These are phyloP conservation scores for Asclepias syriaca DNA, from an alignment of 257 asterid genomes.

Conservation along the genomic window DNA sequence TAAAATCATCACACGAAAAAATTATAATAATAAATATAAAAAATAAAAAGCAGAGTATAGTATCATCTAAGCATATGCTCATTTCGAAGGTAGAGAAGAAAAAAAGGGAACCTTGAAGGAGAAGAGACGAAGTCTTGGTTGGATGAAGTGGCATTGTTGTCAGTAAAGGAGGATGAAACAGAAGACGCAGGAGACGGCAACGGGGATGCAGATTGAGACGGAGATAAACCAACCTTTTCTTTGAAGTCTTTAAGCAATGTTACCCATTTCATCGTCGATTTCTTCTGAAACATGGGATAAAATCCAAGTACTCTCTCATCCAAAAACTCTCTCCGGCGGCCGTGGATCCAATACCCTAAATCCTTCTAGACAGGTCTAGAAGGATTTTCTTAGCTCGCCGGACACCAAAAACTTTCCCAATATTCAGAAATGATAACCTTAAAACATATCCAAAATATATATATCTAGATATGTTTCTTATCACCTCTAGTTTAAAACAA, in stretches of 20 bases:
- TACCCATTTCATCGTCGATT: conserved; percentile 95
- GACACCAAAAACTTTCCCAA: conserved; percentile 3
- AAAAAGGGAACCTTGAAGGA: conserved; percentile 55
- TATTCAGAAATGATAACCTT: neutral
- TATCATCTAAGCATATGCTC: conserved; percentile 12
- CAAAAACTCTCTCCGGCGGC: conserved; percentile 33
- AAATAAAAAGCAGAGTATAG: neutral
- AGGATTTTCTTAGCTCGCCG: conserved; percentile 55
- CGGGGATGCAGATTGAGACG: conserved; percentile 48
- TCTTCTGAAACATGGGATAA: conserved; percentile 46
- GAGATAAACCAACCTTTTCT: conserved; percentile 91
- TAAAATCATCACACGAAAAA: neutral
- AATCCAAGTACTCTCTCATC: conserved; percentile 54
- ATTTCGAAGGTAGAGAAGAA: neutral
- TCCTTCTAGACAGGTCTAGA: conserved; percentile 61
- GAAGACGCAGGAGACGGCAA: conserved; percentile 37
- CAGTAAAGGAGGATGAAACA: conserved; percentile 50
- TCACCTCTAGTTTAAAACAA: neutral
- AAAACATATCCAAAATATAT: neutral
- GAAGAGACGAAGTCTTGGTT: conserved; percentile 51
- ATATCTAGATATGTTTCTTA: neutral
- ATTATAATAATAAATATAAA: no score
- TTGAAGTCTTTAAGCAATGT: conserved; percentile 94
- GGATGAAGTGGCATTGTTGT: conserved; percentile 42
- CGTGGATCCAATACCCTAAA: conserved; percentile 37